phyloP scores from a whole-genome alignment of 2,329 filamentous ascomycete genomes.

The Blastomyces silverae region DNA sequence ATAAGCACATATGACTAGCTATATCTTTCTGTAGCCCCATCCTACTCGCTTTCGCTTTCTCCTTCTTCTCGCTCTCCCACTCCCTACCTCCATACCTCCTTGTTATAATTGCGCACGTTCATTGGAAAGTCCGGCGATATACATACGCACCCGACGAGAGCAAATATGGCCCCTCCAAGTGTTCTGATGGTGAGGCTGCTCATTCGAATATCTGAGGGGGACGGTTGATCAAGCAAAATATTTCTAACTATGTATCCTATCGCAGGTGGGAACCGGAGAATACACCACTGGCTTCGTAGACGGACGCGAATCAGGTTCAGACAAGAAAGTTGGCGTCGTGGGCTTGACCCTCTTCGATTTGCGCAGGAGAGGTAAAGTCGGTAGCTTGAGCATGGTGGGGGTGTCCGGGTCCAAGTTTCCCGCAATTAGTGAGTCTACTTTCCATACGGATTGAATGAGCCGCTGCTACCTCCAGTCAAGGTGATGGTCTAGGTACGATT shows the following conservation, averaged over 20 bases:
- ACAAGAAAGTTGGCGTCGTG: conserved; percentile 95
- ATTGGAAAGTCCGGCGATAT: neutral
- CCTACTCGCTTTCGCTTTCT: neutral
- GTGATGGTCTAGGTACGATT: neutral
- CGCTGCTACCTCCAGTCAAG: neutral
- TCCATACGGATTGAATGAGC: neutral
- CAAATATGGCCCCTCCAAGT: conserved; percentile 53
- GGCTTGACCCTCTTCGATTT: conserved; percentile 85
- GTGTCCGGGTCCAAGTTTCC: conserved; percentile 85
- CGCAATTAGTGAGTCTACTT: conserved; percentile 64
- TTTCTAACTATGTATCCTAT: conserved; percentile 2
- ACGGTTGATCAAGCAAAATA: conserved; percentile 13
- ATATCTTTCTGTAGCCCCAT: neutral
- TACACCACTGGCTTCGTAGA: conserved; percentile 95
- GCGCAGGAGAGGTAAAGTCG: conserved; percentile 79
- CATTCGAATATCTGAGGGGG: neutral
- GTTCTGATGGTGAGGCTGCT: conserved; percentile 57
- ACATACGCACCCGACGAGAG: neutral
- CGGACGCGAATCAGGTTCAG: conserved; percentile 71
- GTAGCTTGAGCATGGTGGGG: conserved; percentile 79
- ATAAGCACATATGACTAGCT: neutral
- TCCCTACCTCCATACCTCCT: neutral
- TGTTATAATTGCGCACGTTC: neutral
- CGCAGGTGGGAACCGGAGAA: conserved; percentile 79
- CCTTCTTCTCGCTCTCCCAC: neutral